Base-by-base conservation (phyloP, 345 rosid species). In the Pugionium dolabratum region DNA sequence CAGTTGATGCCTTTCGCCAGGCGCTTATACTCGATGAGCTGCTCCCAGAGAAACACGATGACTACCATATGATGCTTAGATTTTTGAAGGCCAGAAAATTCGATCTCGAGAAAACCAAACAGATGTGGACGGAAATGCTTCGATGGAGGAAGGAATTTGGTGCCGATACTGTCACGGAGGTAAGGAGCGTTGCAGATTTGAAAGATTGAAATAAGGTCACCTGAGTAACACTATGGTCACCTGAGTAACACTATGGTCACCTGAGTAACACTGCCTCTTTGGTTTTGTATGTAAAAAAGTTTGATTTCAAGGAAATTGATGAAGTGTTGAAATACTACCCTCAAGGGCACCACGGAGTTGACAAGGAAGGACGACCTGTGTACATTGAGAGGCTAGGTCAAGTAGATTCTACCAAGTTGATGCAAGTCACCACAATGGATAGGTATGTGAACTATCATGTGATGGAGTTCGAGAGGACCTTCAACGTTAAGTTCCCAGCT, bases 321-420 rank as follows among this genome's bases (percentile, higher is more conserved):
- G 80, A 86, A 79, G 94, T 91, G 32, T 25, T 80, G 80, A 61
- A 82, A 68, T 67, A 79, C 62, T 91, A 91, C 70, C 94, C 97
- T 4, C 97, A 88, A 67, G 97, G 97, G 29, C 80, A 91, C 75
- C 97, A 91, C 66, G 97, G 97, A 48, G 83, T 91, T 40, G 96
- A 88, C 54, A 91, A 79, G 72, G 96, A 91, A 1, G 91, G 96
- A 34, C 78, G 88, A 11, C 97, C 96, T 0, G 83, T 85, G 55
- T 88, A 91, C 72, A 85, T 88, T 35, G 97, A 88, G 79, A 85
- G 85, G 66, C 72, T 91, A 46, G 96, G 97, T 52, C 80, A 70
- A 79, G 93, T 86, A 54, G 97, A 91, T 62, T 71, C 97, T 54
- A 72, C 18, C 18, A 18, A 18, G 18, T 18, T 18, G 18, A 18